Percentiles rank a stretch among this genome's conserved stretches.
Conservation (phyloP, 148 eudicot species). For the Vaccinium macrocarpon region DNA sequence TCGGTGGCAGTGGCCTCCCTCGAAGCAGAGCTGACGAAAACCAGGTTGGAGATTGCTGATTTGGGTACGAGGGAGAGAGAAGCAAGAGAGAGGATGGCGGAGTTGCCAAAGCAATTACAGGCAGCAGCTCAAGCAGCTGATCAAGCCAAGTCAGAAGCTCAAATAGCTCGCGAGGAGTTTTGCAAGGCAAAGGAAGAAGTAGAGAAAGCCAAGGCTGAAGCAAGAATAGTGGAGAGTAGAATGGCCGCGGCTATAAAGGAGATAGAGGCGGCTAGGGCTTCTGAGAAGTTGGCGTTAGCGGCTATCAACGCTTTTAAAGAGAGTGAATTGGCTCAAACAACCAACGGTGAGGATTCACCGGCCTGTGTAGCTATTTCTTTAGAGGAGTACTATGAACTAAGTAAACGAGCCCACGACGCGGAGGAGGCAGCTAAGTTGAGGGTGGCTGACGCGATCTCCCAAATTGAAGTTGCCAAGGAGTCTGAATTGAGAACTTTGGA, state of each 20-base stretch:
- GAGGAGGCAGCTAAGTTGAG: slow-evolving; percentile 75
- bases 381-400: slow-evolving; percentile 86
- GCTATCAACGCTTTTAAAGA: slow-evolving; percentile 77
- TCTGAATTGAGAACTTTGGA: slow-evolving; percentile 53
- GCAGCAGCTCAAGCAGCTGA: slow-evolving; percentile 79
- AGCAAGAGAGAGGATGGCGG: slow-evolving; percentile 64
- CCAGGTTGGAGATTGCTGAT: slow-evolving; percentile 52
- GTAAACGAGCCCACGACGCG: slow-evolving; percentile 80
- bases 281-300: slow-evolving; percentile 71
- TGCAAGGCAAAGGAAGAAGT: slow-evolving; percentile 67
- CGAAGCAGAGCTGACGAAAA: slow-evolving; percentile 73
- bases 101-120: slow-evolving; percentile 67
- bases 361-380: slow-evolving; percentile 61
- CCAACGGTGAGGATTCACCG: slow-evolving; percentile 33
- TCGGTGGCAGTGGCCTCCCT: slow-evolving; percentile 73
- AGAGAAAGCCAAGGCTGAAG: slow-evolving; percentile 79
- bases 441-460: slow-evolving; percentile 57
- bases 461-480: slow-evolving; percentile 70
- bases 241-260: slow-evolving; percentile 71
- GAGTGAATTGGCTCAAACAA: slow-evolving; percentile 50
- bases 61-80: slow-evolving; percentile 63
- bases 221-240: slow-evolving; percentile 59
- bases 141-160: slow-evolving; percentile 55
- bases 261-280: slow-evolving; percentile 88
- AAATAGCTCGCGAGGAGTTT: slow-evolving; percentile 59